Conservation (phyloP, 1,284 basidiomycete species). For the Microbotryum saponariae region DNA sequence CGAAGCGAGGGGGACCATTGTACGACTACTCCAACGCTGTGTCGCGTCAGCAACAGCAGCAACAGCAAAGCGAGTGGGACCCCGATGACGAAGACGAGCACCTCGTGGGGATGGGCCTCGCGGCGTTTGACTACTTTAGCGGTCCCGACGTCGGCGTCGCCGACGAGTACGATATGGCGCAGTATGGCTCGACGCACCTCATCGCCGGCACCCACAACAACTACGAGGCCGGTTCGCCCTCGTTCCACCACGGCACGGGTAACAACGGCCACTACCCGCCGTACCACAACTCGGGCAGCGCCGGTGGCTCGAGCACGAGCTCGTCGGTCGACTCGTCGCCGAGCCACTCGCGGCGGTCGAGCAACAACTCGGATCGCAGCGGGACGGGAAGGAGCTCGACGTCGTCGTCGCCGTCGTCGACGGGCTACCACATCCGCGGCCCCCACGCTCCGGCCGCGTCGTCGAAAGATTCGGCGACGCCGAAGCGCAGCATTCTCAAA, state of each 20-base stretch:
- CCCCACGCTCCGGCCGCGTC: conserved; percentile 12
- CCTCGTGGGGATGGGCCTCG: conserved; percentile 23
- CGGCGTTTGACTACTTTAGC: conserved; percentile 30
- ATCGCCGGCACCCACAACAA: conserved; percentile 30
- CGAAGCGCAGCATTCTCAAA: conserved; percentile 26
- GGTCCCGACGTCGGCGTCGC: conserved; percentile 50
- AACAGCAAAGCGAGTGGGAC: conserved; percentile 40
- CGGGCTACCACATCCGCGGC: conserved; percentile 5
- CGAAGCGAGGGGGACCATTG: conserved; percentile 10
- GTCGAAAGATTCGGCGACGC: conserved; percentile 8
- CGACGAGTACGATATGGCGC: conserved; percentile 35
- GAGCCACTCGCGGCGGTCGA: conserved; percentile 17
- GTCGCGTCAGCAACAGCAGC: conserved; percentile 36
- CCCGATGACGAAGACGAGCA: conserved; percentile 55
- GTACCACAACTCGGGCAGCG: too few relatives aligned
- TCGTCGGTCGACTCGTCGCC: conserved; percentile 11
- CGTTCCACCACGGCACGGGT: background rate
- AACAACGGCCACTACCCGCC: too few relatives aligned
- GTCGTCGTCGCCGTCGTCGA: background rate
- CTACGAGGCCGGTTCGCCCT: conserved; percentile 11
- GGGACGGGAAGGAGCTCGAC: background rate
- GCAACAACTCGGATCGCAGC: background rate
- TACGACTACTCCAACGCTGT: conserved; percentile 41
- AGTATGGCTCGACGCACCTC: conserved; percentile 30
- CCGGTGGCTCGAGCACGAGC: too few relatives aligned